These are phyloP conservation scores for Nannizziopsis barbatae DNA, from an alignment of 2,329 filamentous ascomycete species.

Conservation along the genomic window DNA sequence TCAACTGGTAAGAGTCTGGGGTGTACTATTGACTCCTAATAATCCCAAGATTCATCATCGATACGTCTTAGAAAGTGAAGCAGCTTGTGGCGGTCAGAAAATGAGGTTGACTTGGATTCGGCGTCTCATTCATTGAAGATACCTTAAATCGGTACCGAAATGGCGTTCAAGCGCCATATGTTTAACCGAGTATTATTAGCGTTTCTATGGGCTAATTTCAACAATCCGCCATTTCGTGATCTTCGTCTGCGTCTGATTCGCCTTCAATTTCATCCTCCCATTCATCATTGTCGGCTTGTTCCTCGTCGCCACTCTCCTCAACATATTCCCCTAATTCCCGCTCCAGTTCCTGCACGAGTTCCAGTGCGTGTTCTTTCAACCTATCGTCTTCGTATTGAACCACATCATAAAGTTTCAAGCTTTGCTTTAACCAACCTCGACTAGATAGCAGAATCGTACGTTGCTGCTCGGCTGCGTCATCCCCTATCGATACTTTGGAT, in stretches of 20 bases:
- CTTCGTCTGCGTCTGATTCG: slow-evolving; percentile 35
- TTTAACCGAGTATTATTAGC: not conserved
- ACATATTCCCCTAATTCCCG: slow-evolving; percentile 51
- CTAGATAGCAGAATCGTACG: slow-evolving; percentile 59
- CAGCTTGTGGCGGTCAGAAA: too few relatives aligned
- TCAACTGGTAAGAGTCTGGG: too few relatives aligned
- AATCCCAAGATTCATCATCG: too few relatives aligned
- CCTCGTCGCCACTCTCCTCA: slow-evolving; percentile 44
- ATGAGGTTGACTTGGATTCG: too few relatives aligned
- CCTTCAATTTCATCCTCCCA: slow-evolving; percentile 47
- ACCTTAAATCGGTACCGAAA: too few relatives aligned
- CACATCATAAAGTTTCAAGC: slow-evolving; percentile 63
- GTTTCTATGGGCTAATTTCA: slow-evolving; percentile 20
- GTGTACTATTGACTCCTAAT: too few relatives aligned
- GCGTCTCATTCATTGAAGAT: too few relatives aligned
- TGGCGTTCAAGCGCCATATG: not conserved
- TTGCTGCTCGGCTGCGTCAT: slow-evolving; percentile 42
- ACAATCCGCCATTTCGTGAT: slow-evolving; percentile 45
- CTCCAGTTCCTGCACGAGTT: slow-evolving; percentile 44
- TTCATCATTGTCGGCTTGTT: slow-evolving; percentile 33
- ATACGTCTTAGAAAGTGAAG: too few relatives aligned
- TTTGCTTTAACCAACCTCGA: slow-evolving; percentile 70
- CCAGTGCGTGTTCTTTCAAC: slow-evolving; percentile 35
- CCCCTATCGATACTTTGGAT: slow-evolving; percentile 20
- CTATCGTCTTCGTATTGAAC: slow-evolving; percentile 59